Percentiles rank a stretch among this genome's conserved stretches.
Conservation (phyloP, 805 yeast species). For the Candida saitoana region DNA sequence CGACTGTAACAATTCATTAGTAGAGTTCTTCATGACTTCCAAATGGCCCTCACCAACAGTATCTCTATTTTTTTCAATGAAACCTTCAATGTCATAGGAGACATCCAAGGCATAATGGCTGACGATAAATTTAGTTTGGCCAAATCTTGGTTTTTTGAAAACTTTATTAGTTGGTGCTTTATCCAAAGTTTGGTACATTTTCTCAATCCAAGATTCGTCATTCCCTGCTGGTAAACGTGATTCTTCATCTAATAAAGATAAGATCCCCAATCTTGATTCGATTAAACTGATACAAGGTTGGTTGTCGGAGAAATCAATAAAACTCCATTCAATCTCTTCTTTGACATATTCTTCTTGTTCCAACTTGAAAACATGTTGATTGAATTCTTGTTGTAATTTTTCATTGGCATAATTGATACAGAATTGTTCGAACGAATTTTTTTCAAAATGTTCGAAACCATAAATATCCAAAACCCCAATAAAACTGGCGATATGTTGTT, state of each 20-base stretch:
- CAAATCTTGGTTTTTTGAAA: conserved; percentile 91
- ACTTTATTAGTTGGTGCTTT: conserved; percentile 71
- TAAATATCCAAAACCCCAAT: conserved; percentile 97
- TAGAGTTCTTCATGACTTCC: conserved; percentile 71
- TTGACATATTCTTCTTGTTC: conserved; percentile 93
- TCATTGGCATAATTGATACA: conserved; percentile 97
- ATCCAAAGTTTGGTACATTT: conserved; percentile 80
- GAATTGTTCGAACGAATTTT: conserved; percentile 93
- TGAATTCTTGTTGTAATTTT: conserved; percentile 94
- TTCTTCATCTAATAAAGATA: conserved; percentile 89
- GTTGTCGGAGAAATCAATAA: conserved; percentile 92
- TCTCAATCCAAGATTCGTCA: conserved; percentile 88
- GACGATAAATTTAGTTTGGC: conserved; percentile 84
- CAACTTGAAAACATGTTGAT: conserved; percentile 93
- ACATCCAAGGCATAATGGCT: conserved; percentile 95
- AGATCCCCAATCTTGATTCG: conserved; percentile 83
- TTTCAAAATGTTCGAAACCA: conserved; percentile 94
- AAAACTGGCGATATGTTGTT: conserved; percentile 58
- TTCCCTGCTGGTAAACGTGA: conserved; percentile 90
- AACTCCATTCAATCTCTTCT: conserved; percentile 94
- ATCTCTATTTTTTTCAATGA: conserved; percentile 94
- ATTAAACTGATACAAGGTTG: conserved; percentile 94
- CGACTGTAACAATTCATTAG: conserved; percentile 60
- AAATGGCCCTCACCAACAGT: conserved; percentile 95
- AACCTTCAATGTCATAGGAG: conserved; percentile 86